Evolutionary conservation across 805 yeast genomes (phyloP).

Genomic region (Yarrowia bubula): DNA sequence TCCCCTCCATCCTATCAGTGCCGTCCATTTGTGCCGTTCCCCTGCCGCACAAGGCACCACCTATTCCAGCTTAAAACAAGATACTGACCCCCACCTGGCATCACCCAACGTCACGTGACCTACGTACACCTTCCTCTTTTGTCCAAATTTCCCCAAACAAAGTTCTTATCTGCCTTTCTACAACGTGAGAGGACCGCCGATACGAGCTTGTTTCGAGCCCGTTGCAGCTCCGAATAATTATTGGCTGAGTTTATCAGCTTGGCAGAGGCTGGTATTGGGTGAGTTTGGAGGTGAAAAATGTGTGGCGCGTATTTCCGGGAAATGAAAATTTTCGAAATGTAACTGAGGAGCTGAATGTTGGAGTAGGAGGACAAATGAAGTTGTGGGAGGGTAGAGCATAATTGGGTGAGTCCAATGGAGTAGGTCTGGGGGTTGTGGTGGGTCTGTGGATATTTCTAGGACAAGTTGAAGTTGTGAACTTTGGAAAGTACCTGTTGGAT

Average conservation of each 20-base stretch:
- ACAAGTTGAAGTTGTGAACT: no score
- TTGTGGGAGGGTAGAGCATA: no score
- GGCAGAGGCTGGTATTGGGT: neutral
- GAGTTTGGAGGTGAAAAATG: no score
- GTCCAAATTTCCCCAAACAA: neutral
- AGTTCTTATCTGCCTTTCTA: neutral
- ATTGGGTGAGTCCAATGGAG: no score
- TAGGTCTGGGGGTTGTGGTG: no score
- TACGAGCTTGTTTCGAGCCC: neutral
- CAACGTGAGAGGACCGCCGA: constrained; percentile 1
- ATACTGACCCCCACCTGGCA: neutral
- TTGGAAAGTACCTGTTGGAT: no score
- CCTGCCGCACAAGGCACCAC: neutral
- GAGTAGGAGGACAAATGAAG: no score
- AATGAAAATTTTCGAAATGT: neutral
- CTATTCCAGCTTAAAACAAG: no score
- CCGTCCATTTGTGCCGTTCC: neutral
- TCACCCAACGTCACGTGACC: neutral
- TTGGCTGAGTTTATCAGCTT: neutral
- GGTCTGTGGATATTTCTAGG: no score
- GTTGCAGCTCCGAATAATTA: neutral
- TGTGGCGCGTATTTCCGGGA: neutral
- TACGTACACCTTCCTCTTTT: neutral
- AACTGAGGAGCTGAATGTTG: no score
- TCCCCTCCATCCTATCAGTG: neutral